Percentiles rank a stretch among this genome's conserved stretches.
These are phyloP conservation scores for Boletus smithii DNA, from an alignment of 1,284 basidiomycete species.

Conservation along the genomic window DNA sequence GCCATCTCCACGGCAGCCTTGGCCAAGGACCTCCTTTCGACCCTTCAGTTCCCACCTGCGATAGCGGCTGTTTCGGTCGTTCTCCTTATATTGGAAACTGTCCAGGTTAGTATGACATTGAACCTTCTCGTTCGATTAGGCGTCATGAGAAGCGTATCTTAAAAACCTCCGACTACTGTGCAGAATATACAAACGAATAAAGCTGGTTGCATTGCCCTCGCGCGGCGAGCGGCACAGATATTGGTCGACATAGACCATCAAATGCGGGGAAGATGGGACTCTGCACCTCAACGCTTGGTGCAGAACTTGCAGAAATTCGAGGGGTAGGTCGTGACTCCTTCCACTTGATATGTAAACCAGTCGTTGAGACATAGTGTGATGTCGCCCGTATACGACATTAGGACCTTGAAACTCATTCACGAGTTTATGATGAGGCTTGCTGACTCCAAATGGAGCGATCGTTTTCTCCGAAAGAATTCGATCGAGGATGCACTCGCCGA, in stretches of 20 bases:
- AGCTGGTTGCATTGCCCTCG: conserved; percentile 42
- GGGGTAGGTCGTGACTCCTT: conserved; percentile 29
- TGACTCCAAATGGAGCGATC: conserved; percentile 40
- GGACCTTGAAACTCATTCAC: conserved; percentile 39
- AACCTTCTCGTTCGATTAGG: not conserved
- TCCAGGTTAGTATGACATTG: conserved; percentile 38
- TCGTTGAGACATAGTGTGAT: not conserved
- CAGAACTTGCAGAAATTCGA: conserved; percentile 46
- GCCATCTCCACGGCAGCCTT: conserved; percentile 24
- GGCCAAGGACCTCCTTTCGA: conserved; percentile 22
- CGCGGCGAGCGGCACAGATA: conserved; percentile 43
- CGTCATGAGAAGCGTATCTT: not conserved
- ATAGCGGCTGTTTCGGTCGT: conserved; percentile 41
- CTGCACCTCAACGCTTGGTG: conserved; percentile 41
- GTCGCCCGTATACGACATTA: conserved; percentile 9
- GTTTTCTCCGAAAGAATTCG: conserved; percentile 39
- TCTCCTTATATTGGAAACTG: conserved; percentile 44
- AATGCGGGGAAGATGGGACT: conserved; percentile 47
- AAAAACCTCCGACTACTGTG: not conserved
- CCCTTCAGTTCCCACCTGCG: conserved; percentile 44
- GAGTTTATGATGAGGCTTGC: conserved; percentile 41
- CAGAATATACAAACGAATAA: conserved; percentile 36
- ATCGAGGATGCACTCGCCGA: conserved; percentile 40
- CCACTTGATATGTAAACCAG: not conserved
- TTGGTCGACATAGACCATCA: conserved; percentile 44